Base-by-base conservation (phyloP, 179 eudicot genomes). In the Beta macrorhiza region DNA sequence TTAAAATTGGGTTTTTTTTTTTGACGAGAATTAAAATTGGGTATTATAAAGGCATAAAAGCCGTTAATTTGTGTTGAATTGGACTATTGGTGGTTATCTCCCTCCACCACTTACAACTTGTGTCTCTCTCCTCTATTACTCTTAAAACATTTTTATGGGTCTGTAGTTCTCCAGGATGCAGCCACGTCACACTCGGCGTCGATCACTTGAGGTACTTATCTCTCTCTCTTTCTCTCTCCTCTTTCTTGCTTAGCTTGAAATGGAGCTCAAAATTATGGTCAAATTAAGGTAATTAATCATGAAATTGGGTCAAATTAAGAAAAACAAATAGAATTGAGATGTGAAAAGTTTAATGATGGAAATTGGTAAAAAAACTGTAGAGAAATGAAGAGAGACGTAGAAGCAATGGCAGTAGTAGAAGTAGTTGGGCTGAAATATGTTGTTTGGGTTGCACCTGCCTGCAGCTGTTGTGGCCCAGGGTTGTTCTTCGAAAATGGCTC, bases 381-480 rank as follows among this genome's bases (percentile, higher is more conserved):
- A 73, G 55, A 68, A 62, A 72, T 72, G 78, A 29, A 75, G 63
- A 17, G 56, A 64, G 62, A 25, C 9, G 52, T 37, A 59, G 10
- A 5, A 56, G 22, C 44, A 32, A 2, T 67, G n/a, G 53, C 15
- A 58, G 7, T 20, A 19, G 75, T 45, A 67, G 56, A 57, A 67
- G 56, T 67, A 67, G 29, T 71, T 86, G 88, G 86, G 86, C 88
- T 88, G 92, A 89, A 81, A 69, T 85, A 75, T 85, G 86, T 87
- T 89, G 87, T 86, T 82, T 83, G 76, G 87, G 82, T 81, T 90
- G 86, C 85, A 57, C 85, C 25, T 86, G 89, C 86, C 68, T 92
- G 83, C 92, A 92, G 92, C 89, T 86, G 45, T 86, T 89, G 76
- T 91, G 97, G 93, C 86, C 91, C 1, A 87, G 87, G 44, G 72